Base-by-base conservation (phyloP, 495 filamentous ascomycete species). In the Cercophora scortea region DNA sequence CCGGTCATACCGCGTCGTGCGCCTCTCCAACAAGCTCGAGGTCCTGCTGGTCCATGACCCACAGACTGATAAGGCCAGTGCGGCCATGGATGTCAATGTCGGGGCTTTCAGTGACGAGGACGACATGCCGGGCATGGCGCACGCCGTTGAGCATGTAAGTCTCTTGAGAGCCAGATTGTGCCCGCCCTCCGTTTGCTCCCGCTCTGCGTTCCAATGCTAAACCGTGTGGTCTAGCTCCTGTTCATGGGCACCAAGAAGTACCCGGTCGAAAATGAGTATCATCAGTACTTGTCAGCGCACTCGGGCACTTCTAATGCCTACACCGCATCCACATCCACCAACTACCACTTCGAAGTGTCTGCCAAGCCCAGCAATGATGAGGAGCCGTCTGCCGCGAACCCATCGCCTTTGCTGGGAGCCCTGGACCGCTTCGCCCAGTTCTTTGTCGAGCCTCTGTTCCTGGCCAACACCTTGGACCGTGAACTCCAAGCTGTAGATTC, bases 211-310 rank as follows among this genome's bases (percentile, higher is more conserved):
- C n/a, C n/a, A n/a, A n/a, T n/a, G 10, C 45, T 39, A 45, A 51
- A 49, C 48, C 59, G 48, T 45, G 19, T 9, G 10, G 34, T 50
- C 7, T 83, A 96, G 79, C 73, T 96, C 61, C 73, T 97, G 8
- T 99, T 99, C 74, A 97, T 99, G 94, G 93, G 93, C 40, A 99
- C 93, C 9, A 82, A 95, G 69, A 98, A 98, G 84, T 97, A 93
- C 63, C 93, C 93, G 13, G 81, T 82, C 68, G 93, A 99, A 72
- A 99, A 99, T 65, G 93, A 82, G 53, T 99, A 99, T 73, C 89
- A 88, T 56, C 84, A 90, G 64, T 99, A 94, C 63, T 81, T 99
- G 44, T 85, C 90, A 39, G 76, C 86, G 33, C 85, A 95, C 66
- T 95, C 89, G 8, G 93, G 93, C 12, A 81, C 84, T 48, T 95